These are phyloP conservation scores for Cladosporium cucumerinum DNA, from an alignment of 2,329 filamentous ascomycete genomes.

Conservation along the genomic window DNA sequence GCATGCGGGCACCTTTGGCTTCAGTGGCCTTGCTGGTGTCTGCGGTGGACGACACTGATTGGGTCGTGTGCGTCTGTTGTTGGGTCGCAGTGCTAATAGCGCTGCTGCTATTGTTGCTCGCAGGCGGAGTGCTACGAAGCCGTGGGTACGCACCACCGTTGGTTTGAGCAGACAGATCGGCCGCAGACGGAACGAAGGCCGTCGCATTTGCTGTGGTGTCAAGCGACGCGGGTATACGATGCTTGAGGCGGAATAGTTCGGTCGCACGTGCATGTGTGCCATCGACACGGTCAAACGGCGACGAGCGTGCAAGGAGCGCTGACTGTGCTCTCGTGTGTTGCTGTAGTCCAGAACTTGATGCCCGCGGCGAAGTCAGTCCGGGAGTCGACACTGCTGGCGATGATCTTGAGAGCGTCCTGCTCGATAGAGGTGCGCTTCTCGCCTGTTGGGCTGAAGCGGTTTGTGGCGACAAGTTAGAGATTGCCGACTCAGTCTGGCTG, in stretches of 20 bases:
- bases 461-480: background rate
- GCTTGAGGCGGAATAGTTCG: conserved; percentile 9
- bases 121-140: conserved; percentile 10
- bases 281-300: conserved; percentile 5
- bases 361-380: background rate
- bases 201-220: background rate
- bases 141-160: conserved; percentile 30
- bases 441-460: background rate
- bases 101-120: background rate
- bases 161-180: conserved; percentile 19
- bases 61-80: background rate
- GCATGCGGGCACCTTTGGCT: background rate
- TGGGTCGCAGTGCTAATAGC: background rate
- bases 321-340: conserved; percentile 1
- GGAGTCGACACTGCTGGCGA: background rate
- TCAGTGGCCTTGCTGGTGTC: background rate
- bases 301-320: conserved; percentile 5
- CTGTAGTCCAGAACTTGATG: background rate
- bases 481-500: background rate
- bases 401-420: background rate
- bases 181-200: background rate
- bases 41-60: background rate
- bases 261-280: background rate
- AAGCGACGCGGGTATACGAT: conserved; percentile 5
- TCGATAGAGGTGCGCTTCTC: background rate